Evolutionary conservation across 2,329 filamentous ascomycete genomes (phyloP).

Genomic region (Penicillium sp.): DNA sequence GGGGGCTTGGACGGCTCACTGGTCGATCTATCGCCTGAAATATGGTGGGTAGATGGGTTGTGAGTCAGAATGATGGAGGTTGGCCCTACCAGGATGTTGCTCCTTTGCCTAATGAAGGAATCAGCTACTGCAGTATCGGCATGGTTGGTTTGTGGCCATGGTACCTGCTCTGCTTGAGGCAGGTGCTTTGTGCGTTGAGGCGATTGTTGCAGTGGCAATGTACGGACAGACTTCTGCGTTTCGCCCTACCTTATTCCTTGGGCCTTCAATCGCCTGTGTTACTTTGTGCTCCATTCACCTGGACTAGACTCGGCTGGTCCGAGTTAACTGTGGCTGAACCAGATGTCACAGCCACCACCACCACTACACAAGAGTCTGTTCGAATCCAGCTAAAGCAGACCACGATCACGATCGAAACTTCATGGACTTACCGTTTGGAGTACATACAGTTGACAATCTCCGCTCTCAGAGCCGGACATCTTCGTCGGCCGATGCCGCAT

Average conservation of each 20-base stretch:
- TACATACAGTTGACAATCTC: not conserved
- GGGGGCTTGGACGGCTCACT: constrained; percentile 3
- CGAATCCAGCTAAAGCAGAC: not conserved
- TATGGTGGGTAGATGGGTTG: too few species aligned
- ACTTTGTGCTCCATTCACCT: not conserved
- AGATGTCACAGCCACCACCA: constrained; percentile 1
- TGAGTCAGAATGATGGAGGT: constrained; percentile 9
- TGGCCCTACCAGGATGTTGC: not conserved
- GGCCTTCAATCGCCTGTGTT: not conserved
- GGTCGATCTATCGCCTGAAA: constrained; percentile 14
- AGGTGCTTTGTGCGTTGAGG: not conserved
- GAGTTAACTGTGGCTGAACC: not conserved
- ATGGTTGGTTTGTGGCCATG: not conserved
- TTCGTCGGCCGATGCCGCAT: constrained; percentile 6
- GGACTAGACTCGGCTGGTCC: not conserved
- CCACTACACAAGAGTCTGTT: not conserved
- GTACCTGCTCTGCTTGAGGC: not conserved
- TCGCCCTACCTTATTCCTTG: not conserved
- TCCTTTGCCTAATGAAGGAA: constrained; percentile 7
- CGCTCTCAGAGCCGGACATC: constrained; percentile 1
- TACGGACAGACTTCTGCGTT: not conserved
- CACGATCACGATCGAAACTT: not conserved
- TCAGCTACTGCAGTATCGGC: constrained; percentile 15
- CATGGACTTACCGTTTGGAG: not conserved
- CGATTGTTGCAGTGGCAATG: not conserved